Evolutionary conservation across 352 stramenopile species (phyloP), one percentile per base, ranked within the genome.

Genomic region (Globisporangium canariense): DNA sequence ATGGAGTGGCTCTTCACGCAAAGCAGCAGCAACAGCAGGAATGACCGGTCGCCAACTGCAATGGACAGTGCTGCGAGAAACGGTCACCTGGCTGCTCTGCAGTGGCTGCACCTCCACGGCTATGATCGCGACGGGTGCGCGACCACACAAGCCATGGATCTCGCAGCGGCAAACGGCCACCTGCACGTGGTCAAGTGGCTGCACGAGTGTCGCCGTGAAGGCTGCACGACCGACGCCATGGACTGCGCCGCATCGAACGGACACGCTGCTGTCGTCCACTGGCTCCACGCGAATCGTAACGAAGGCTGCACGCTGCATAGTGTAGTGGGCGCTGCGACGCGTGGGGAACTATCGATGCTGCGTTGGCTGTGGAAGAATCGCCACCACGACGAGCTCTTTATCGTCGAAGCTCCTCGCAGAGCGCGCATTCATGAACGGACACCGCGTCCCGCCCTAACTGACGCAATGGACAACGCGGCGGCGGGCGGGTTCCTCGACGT

Each of bases 61-160:
- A 90, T 91, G 57, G 83, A 90, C 62, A 86, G 85, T 66, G 83
- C 83, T 0, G 78, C 83, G 0, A 68, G 79, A 40, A 65, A 81
- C 51, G 83, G 83, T 14, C 75, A 91, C 41, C 62, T 90, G 14
- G 52, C 73, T 0, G 74, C 88, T 3, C 59, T 91, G 6, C 53
- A 86, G 40, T 91, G 80, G 80, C 70, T 91, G 9, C 80, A 91
- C 28, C 38, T 36, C 4, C 62, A 87, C 47, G 61, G 78, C 2
- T 76, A 70, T 8, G 74, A 88, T 20, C 41, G 14, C n/a, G 41
- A 47, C 3, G 28, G 25, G 68, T 76, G 77, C 3, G 82, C 74
- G 18, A 55, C 57, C 40, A 55, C 32, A 25, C 41, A 20, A 25
- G 50, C 50, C 1, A 56, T 56, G 50, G 50, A 56, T 16, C 50